These are phyloP conservation scores for Boletus subparvulus DNA, from an alignment of 768 basidiomycete genomes.

Conservation along the genomic window DNA sequence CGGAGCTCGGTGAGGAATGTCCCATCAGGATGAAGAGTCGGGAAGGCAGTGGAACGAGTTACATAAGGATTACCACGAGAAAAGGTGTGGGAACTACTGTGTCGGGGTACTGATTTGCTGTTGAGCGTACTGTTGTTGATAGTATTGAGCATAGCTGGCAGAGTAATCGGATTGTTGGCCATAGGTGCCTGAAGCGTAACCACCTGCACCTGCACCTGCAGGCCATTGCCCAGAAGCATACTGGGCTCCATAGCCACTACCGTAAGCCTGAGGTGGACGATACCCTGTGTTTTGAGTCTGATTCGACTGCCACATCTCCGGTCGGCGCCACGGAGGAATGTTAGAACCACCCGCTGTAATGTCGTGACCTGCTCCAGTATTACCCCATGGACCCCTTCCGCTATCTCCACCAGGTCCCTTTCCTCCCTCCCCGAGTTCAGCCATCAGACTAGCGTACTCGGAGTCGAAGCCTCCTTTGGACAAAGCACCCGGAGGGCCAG, in stretches of 20 bases:
- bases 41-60: conserved; percentile 13
- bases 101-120: conserved; percentile 56
- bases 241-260: conserved; percentile 43
- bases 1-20: conserved; percentile 18
- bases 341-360: conserved; percentile 66
- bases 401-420: conserved; percentile 55
- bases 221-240: conserved; percentile 44
- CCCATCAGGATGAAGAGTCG: conserved; percentile 19
- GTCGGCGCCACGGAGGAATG: conserved; percentile 89
- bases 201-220: conserved; percentile 22
- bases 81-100: conserved; percentile 23
- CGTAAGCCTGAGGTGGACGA: conserved; percentile 66
- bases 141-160: conserved; percentile 79
- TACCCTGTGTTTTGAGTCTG: conserved; percentile 57
- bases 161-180: conserved; percentile 64
- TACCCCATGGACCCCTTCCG: conserved; percentile 58
- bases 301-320: conserved; percentile 77
- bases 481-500: conserved; percentile 35
- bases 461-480: conserved; percentile 88
- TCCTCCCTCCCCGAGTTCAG: conserved; percentile 88
- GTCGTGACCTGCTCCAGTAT: conserved; percentile 60
- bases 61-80: conserved; percentile 30
- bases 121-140: conserved; percentile 85
- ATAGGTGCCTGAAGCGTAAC: conserved; percentile 33
- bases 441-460: conserved; percentile 97